Evolutionary conservation across 164 flowering plant species (phyloP).

Genomic region (Buxus sempervirens): DNA sequence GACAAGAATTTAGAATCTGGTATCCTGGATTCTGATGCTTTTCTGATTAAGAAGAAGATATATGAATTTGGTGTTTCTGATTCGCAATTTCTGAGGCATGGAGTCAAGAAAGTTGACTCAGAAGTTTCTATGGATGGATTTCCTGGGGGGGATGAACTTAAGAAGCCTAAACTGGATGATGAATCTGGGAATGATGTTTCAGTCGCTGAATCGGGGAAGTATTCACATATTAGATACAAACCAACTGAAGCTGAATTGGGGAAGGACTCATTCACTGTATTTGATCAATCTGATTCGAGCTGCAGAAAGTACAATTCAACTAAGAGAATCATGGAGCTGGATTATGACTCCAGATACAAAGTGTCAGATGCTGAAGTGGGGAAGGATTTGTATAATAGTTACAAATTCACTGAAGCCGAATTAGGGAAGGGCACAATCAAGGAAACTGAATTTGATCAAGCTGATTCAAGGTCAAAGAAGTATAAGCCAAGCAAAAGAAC

Average conservation of each 20-base stretch:
- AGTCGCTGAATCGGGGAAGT: constrained; percentile 26
- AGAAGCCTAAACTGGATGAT: constrained; percentile 18
- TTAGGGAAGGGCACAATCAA: not conserved
- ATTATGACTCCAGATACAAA: too few species aligned
- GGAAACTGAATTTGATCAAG: constrained; percentile 13
- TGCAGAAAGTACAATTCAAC: not conserved
- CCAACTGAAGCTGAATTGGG: constrained; percentile 18
- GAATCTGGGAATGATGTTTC: constrained; percentile 22
- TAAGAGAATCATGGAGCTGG: not conserved
- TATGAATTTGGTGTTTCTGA: constrained; percentile 35
- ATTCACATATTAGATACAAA: constrained; percentile 9
- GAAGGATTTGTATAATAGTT: constrained; percentile 15
- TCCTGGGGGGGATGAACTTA: constrained; percentile 22
- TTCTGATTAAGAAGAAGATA: constrained; percentile 27
- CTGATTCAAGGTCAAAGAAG: constrained; percentile 23
- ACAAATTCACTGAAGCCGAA: constrained; percentile 5
- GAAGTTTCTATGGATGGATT: constrained; percentile 42
- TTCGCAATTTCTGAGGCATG: constrained; percentile 26
- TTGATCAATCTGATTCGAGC: not conserved
- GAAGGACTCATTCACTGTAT: constrained; percentile 17
- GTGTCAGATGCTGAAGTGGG: constrained; percentile 22
- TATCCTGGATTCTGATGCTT: constrained; percentile 22
- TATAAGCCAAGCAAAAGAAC: too few species aligned
- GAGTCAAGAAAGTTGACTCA: constrained; percentile 29
- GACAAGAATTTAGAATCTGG: constrained; percentile 27